Evolutionary conservation across 2,329 filamentous ascomycete species (phyloP).

Genomic region (Cladosporium velox): DNA sequence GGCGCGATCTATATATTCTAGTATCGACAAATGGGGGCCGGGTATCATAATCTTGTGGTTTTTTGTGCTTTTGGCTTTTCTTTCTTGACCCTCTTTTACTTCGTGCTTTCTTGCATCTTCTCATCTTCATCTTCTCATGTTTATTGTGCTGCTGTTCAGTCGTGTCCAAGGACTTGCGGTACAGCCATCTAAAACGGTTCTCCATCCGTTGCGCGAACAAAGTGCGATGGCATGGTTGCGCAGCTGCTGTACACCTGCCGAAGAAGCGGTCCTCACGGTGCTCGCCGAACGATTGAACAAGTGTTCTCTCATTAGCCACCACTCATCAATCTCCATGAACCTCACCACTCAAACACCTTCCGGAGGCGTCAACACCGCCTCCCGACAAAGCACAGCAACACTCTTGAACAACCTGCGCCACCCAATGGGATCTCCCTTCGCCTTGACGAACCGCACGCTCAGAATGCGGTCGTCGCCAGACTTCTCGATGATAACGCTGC

Average conservation of each 20-base stretch:
- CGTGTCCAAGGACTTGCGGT: not conserved
- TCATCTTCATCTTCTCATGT: too few species aligned
- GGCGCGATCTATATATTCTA: not conserved
- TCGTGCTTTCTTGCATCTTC: too few species aligned
- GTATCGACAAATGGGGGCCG: not conserved
- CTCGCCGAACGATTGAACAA: not conserved
- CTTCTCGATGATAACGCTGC: slow-evolving; percentile 73
- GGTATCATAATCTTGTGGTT: not conserved
- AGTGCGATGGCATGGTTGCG: not conserved
- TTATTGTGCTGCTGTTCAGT: too few species aligned
- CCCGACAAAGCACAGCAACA: slow-evolving; percentile 82
- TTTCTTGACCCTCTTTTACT: not conserved
- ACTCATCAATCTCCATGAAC: not conserved
- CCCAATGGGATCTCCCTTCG: slow-evolving; percentile 92
- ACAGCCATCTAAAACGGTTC: not conserved
- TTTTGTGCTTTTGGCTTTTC: not conserved
- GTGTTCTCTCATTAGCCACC: not conserved
- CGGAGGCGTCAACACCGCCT: slow-evolving; percentile 59
- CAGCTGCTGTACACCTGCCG: not conserved
- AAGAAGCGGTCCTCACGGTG: too few species aligned
- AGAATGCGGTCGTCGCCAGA: slow-evolving; percentile 56
- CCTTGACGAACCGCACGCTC: slow-evolving; percentile 86
- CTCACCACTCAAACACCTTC: not conserved
- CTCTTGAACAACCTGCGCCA: slow-evolving; percentile 98
- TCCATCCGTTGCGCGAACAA: not conserved